Evolutionary conservation across 1,284 basidiomycete genomes (phyloP).

Genomic region (Phellinidium pouzarii): DNA sequence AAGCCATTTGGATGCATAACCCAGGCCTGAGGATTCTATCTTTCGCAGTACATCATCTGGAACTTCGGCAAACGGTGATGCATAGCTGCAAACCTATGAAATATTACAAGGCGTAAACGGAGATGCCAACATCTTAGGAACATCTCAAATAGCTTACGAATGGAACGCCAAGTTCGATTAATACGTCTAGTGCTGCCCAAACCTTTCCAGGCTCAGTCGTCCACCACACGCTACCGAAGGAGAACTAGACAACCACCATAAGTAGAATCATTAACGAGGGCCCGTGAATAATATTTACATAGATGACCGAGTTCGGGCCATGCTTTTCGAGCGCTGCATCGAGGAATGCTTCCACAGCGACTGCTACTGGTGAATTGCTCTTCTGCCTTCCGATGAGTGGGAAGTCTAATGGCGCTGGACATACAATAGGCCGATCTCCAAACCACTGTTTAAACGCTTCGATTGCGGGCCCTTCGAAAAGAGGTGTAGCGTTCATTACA

Average conservation of each 20-base stretch:
- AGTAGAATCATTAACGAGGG: neutral
- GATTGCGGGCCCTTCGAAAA: conserved; percentile 1
- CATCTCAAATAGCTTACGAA: conserved; percentile 12
- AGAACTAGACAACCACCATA: conserved; percentile 8
- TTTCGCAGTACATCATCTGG: conserved; percentile 9
- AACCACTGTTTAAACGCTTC: conserved; percentile 7
- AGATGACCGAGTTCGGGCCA: conserved; percentile 16
- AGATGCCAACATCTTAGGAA: neutral
- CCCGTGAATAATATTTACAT: conserved; percentile 1
- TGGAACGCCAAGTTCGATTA: conserved; percentile 14
- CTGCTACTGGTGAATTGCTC: neutral
- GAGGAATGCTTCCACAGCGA: conserved; percentile 6
- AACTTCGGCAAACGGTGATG: conserved; percentile 10
- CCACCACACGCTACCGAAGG: conserved; percentile 19
- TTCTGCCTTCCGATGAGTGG: conserved; percentile 5
- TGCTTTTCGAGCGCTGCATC: conserved; percentile 10
- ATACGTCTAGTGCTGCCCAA: conserved; percentile 13
- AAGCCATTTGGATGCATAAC: conserved; percentile 15
- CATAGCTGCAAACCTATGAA: conserved; percentile 14
- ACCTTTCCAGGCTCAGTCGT: conserved; percentile 15
- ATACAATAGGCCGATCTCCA: conserved; percentile 1
- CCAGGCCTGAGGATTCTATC: conserved; percentile 15
- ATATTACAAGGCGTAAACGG: neutral
- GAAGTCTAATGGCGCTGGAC: neutral
- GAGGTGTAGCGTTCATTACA: neutral